A percentile compares a stretch with the other conserved stretches of the same genome.
These are phyloP conservation scores for Primulina eburnea DNA, from an alignment of 257 asterid species.

Conservation along the genomic window DNA sequence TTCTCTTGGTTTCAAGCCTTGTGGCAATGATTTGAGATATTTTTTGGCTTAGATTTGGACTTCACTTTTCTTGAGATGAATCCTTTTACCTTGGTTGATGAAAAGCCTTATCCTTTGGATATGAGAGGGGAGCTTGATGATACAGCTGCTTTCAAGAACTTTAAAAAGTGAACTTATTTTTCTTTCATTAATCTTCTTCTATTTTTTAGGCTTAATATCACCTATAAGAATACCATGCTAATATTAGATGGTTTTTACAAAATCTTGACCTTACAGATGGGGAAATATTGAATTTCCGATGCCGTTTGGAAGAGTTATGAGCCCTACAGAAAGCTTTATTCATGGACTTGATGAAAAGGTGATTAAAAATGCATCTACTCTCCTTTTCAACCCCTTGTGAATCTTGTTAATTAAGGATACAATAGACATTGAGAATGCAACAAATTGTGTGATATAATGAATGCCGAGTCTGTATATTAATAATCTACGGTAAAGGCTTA, in stretches of 20 bases:
- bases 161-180: constrained; percentile 61
- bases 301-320: constrained; percentile 94
- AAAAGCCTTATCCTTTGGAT: constrained; percentile 91
- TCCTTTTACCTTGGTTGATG: constrained; percentile 85
- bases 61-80: constrained; percentile 96
- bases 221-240: background rate
- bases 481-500: background rate
- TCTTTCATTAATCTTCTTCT: constrained; percentile 15
- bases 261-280: constrained; percentile 56
- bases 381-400: background rate
- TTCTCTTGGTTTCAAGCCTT: constrained; percentile 14
- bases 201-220: background rate
- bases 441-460: too few species aligned
- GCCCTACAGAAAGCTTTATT: constrained; percentile 76
- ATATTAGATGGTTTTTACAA: constrained; percentile 2
- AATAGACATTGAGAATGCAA: background rate
- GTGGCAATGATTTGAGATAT: constrained; percentile 14
- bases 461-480: background rate
- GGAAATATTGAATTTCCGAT: constrained; percentile 84
- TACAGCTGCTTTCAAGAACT: constrained; percentile 95
- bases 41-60: constrained; percentile 64
- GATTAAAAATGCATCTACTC: constrained; percentile 8
- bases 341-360: constrained; percentile 96
- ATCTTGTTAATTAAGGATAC: background rate
- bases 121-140: constrained; percentile 99